Base-by-base conservation (phyloP, 805 yeast species). In the Candida succiphila region DNA sequence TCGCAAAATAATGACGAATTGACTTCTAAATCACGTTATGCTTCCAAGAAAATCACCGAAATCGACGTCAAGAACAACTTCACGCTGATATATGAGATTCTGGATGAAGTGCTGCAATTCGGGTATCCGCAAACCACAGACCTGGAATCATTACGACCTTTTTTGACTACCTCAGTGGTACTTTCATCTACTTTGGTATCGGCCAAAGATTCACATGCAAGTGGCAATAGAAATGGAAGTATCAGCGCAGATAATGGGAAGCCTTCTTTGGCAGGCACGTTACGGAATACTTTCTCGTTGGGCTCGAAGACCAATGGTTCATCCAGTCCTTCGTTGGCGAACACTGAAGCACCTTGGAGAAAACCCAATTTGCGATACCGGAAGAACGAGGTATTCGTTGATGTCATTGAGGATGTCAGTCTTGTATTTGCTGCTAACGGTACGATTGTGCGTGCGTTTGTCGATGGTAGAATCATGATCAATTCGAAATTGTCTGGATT, bases 91-190 rank as follows among this genome's bases (percentile, higher is more conserved):
- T 82, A 84, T 56, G 95, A 86, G 44, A 54, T 87, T 9, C 58
- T 89, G 18, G 94, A 84, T 46, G 86, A 83, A 43, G 65, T 76
- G 22, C 54, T 85, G 17, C 88, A 82, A 40, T 81, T 72, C 54
- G 95, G 95, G 1, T 81, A 72, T 48, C 87, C 92, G 2, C 78
- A 74, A 37, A 69, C 67, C 40, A 63, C 81, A 46, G 94, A 85
- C 22, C 39, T 58, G 5, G 58, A 58, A 25, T 46, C 58, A 2
- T 42, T 75, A 25, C 60, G 51, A 39, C 60, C 54, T 34, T 48
- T 54, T 28, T 49, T 69, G 17, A 40, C 41, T 27, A 24, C 37
- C 3, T 28, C 35, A 27, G 30, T 21, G n/a, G 13, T 18, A 27
- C 25, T 25, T 16, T 18, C 17, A 7, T 17, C 25, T 13, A 13